These are phyloP conservation scores for Debaryomycetaceae sp. DNA, from an alignment of 1,139 yeast genomes.

Conservation along the genomic window DNA sequence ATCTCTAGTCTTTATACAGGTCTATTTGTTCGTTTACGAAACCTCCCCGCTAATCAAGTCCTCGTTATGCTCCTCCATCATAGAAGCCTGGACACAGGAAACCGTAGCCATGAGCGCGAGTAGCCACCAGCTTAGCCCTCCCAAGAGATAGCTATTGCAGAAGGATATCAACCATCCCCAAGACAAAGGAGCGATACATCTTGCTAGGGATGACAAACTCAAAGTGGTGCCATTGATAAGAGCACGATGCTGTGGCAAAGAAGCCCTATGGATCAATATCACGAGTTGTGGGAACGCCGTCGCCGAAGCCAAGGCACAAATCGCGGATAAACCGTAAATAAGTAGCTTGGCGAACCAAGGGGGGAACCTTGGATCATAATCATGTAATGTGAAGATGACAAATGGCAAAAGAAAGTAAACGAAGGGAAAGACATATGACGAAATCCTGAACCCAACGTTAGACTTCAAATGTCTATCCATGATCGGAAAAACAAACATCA, in stretches of 20 bases:
- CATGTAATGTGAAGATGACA: slow-evolving; percentile 38
- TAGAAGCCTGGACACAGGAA: slow-evolving; percentile 27
- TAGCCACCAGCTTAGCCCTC: slow-evolving; percentile 50
- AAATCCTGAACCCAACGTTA: slow-evolving; percentile 37
- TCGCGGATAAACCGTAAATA: slow-evolving; percentile 24
- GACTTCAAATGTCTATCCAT: slow-evolving; percentile 49
- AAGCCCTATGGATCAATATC: slow-evolving; percentile 44
- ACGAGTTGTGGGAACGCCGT: slow-evolving; percentile 38
- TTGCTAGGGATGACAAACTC: slow-evolving; percentile 48
- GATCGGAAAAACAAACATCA: slow-evolving; percentile 50
- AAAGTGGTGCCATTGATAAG: slow-evolving; percentile 47
- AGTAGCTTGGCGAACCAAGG: slow-evolving; percentile 19
- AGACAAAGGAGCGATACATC: slow-evolving; percentile 54
- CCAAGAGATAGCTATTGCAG: slow-evolving; percentile 38
- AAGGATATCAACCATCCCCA: slow-evolving; percentile 57
- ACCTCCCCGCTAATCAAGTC: slow-evolving; percentile 4
- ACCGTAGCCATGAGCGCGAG: slow-evolving; percentile 33
- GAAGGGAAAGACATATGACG: slow-evolving; percentile 42
- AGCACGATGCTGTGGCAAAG: slow-evolving; percentile 46
- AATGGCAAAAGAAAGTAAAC: slow-evolving; percentile 48
- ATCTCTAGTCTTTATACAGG: not conserved
- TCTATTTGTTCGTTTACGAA: not conserved
- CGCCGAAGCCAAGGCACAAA: slow-evolving; percentile 27
- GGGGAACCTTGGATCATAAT: slow-evolving; percentile 22
- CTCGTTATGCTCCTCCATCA: slow-evolving; percentile 30